Percentiles rank a stretch among this genome's conserved stretches.
These are phyloP conservation scores for Sicyos edulis DNA, from an alignment of 306 rosid genomes.

Conservation along the genomic window DNA sequence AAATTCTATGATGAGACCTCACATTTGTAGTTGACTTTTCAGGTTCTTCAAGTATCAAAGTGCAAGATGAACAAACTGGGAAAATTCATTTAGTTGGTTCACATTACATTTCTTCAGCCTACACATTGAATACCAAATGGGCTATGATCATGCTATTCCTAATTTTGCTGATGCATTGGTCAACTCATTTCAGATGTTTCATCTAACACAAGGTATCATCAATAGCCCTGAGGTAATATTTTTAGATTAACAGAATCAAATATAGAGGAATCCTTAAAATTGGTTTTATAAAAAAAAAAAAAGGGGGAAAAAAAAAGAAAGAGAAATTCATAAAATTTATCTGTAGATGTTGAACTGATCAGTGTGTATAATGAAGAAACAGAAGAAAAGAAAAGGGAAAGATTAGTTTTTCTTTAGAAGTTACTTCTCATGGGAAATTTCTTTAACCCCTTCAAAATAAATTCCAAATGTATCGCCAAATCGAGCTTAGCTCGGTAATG, in stretches of 20 bases:
- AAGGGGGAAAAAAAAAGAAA: too few species aligned
- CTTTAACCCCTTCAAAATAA: not conserved
- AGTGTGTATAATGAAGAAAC: conserved; percentile 10
- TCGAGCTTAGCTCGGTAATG: too few species aligned
- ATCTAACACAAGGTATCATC: conserved; percentile 25
- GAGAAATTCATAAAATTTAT: too few species aligned
- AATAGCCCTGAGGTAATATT: conserved; percentile 8
- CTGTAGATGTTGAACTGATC: conserved; percentile 9
- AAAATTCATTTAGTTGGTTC: conserved; percentile 91
- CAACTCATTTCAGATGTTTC: conserved; percentile 36
- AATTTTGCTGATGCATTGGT: conserved; percentile 36
- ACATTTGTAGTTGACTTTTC: conserved; percentile 38
- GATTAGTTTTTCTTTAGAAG: not conserved
- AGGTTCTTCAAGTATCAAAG: conserved; percentile 89
- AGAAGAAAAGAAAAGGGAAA: not conserved
- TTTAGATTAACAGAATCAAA: conserved; percentile 8
- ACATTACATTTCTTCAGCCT: conserved; percentile 52
- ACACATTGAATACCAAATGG: conserved; percentile 32
- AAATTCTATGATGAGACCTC: not conserved
- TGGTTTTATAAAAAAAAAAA: too few species aligned
- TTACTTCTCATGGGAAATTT: not conserved
- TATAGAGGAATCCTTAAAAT: not conserved
- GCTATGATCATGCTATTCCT: conserved; percentile 36
- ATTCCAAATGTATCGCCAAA: too few species aligned
- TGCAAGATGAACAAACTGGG: conserved; percentile 76